A percentile compares a stretch with the other conserved stretches of the same genome.
These are phyloP conservation scores for Trichoderma endophyticum DNA, from an alignment of 2,329 filamentous ascomycete species.

Conservation along the genomic window DNA sequence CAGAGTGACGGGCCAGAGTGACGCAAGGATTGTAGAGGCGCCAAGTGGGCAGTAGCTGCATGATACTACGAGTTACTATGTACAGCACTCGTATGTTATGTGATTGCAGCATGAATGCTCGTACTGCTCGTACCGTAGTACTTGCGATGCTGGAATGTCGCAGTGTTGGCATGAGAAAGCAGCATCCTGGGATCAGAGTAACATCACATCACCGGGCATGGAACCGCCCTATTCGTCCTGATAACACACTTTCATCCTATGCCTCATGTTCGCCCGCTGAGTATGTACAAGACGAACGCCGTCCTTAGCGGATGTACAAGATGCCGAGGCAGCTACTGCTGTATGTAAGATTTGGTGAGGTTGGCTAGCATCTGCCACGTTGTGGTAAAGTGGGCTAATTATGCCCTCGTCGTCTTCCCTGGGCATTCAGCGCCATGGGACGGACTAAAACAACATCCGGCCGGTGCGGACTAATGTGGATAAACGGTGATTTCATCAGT, in stretches of 20 bases:
- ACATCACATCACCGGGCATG: background rate
- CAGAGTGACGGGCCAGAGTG: background rate
- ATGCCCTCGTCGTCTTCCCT: background rate
- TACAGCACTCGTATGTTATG: background rate
- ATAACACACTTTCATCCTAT: background rate
- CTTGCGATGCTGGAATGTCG: background rate
- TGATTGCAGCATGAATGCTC: background rate
- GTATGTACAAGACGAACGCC: background rate
- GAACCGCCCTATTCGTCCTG: background rate
- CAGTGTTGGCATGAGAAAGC: background rate
- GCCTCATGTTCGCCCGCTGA: no score
- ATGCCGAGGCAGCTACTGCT: background rate
- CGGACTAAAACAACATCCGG: background rate
- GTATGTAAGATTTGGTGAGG: background rate
- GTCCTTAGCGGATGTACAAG: background rate
- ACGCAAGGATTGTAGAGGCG: background rate
- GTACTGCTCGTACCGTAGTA: background rate
- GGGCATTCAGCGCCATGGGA: background rate
- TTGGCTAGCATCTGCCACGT: background rate
- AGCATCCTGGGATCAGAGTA: background rate
- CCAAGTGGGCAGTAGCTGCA: background rate
- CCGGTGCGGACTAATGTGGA: background rate
- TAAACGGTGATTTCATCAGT: background rate
- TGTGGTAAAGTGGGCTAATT: slow-evolving; percentile 5
- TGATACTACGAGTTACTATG: background rate